phyloP scores from a whole-genome alignment of 208 protist genomes.

The Acanthamoeba royreba region DNA sequence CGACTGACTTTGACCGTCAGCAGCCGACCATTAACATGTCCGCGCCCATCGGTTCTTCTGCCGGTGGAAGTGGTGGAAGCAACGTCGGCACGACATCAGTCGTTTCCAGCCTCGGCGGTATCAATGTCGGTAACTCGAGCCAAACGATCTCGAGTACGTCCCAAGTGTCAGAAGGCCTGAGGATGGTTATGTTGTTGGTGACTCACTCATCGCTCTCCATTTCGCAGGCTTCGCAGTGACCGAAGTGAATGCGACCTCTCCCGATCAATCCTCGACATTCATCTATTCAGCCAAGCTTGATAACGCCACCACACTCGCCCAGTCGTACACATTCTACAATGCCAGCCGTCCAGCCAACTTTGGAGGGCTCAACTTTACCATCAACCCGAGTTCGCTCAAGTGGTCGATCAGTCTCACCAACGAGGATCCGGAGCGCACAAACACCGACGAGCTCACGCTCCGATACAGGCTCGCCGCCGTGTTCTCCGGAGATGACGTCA shows the following conservation, averaged over 20 bases:
- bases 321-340: background rate
- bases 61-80: no score
- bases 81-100: background rate
- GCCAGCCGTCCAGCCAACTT: background rate
- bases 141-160: background rate
- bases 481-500: background rate
- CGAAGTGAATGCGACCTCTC: background rate
- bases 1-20: background rate
- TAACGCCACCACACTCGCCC: background rate
- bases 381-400: background rate
- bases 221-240: no score
- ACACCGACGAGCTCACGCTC: background rate
- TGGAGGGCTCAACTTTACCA: background rate
- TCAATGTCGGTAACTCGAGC: background rate
- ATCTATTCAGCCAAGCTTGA: background rate
- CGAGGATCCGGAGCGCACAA: background rate
- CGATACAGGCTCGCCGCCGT: background rate
- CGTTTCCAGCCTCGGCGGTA: background rate
- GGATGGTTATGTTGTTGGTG: no score
- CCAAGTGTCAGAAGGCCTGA: no score
- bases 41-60: background rate
- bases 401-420: background rate
- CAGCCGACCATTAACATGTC: background rate
- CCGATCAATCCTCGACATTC: background rate
- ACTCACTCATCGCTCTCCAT: no score